Evolutionary conservation across 257 asterid genomes (phyloP), one percentile per base, ranked within the genome.

Genomic region (Solanum piurae): DNA sequence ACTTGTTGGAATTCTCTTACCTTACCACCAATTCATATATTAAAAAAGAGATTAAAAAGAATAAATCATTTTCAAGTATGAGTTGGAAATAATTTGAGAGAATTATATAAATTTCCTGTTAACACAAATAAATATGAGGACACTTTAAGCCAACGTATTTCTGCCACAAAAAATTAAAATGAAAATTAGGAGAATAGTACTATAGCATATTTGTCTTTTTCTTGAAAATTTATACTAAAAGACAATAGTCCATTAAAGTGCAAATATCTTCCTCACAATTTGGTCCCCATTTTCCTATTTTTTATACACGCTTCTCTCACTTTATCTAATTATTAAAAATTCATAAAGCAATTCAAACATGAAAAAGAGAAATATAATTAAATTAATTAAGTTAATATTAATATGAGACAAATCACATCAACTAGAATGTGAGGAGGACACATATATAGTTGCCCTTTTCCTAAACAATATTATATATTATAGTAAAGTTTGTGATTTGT

Each of bases 201-300:
- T 69, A 6, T 86, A 58, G 79, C 86, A 88, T 69, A 18, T 86
- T 55, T 64, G 87, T 20, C 80, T 82, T 31, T 73, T 23, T 33
- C 55, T 38, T 25, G n/a, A 75, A 34, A 52, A 23, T 9, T 44
- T 80, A 46, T 80, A 29, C 11, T 16, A 55, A 86, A 84, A 31
- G 87, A 84, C 40, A 85, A 87, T 87, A 86, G 55, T 37, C 77
- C 66, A 87, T 72, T 86, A 86, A 62, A 85, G 55, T 85, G 83
- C 69, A 92, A 91, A 90, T 91, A 92, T 92, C 93, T 90, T 87
- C 84, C 87, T 49, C 83, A 25, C 83, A 84, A 29, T 66, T 31
- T 23, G n/a, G 87, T 29, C 77, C 80, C 82, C 42, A 10, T 86
- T 60, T 86, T 36, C 23, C 18, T 71, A 64, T 29, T 80, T 40